Evolutionary conservation across 176 grass and related monocot species (phyloP).

Genomic region (Carex scoparia): DNA sequence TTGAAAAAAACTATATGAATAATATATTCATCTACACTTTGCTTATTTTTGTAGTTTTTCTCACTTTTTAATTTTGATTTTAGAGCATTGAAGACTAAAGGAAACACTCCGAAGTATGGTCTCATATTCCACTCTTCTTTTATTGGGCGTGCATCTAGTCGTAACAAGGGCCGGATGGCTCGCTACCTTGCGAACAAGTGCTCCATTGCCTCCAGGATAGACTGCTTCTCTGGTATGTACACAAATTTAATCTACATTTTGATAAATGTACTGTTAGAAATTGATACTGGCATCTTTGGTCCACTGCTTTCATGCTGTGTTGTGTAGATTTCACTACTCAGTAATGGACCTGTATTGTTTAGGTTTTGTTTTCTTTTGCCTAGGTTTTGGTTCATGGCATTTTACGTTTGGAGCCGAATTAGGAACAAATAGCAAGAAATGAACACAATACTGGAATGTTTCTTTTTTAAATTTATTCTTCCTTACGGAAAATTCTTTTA

Average conservation of each 20-base stretch:
- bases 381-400: not conserved
- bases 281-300: not conserved
- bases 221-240: constrained; percentile 76
- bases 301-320: not conserved
- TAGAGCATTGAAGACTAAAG: constrained; percentile 81
- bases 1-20: not conserved
- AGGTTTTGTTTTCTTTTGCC: not conserved
- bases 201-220: constrained; percentile 95
- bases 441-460: not conserved
- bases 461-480: not conserved
- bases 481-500: not conserved
- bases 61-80: not conserved
- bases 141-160: constrained; percentile 81
- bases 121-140: constrained; percentile 98
- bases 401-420: not conserved
- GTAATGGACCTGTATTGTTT: not conserved
- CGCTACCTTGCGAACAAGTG: constrained; percentile 97
- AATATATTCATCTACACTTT: not conserved
- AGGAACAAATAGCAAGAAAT: not conserved
- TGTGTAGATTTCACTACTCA: not conserved
- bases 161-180: constrained; percentile 95
- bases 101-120: constrained; percentile 95
- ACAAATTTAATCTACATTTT: not conserved
- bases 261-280: not conserved
- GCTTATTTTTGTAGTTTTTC: not conserved